These are phyloP conservation scores for Phytopythium ostracodes DNA, from an alignment of 352 stramenopile species.

Conservation along the genomic window DNA sequence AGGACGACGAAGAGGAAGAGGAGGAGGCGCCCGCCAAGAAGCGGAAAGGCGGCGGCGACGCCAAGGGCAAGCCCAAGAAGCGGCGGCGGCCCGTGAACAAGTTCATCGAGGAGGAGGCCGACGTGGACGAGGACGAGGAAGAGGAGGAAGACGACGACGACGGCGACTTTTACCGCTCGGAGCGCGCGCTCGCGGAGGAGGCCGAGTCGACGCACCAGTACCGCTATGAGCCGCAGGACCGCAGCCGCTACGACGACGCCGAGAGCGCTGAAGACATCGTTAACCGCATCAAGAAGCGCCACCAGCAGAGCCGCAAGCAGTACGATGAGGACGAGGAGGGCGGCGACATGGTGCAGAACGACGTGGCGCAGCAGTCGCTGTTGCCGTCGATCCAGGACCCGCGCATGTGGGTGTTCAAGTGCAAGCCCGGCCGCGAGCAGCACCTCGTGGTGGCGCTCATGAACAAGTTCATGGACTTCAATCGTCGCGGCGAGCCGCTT, in stretches of 20 bases:
- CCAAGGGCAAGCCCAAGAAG: constrained; percentile 82
- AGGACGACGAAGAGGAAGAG: constrained; percentile 31
- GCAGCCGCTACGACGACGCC: constrained; percentile 70
- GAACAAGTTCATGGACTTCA: constrained; percentile 89
- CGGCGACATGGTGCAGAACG: constrained; percentile 77
- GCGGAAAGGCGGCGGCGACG: constrained; percentile 50
- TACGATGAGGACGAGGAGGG: constrained; percentile 85
- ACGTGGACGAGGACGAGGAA: constrained; percentile 85
- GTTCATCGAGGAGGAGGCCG: constrained; percentile 87
- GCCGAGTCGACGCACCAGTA: constrained; percentile 58
- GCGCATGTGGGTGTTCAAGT: constrained; percentile 90
- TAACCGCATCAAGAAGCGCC: constrained; percentile 85
- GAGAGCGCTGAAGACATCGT: constrained; percentile 84
- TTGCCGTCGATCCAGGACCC: constrained; percentile 87
- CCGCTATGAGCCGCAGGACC: constrained; percentile 74
- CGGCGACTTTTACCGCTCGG: constrained; percentile 70
- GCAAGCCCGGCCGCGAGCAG: constrained; percentile 85
- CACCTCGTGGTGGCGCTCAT: constrained; percentile 85
- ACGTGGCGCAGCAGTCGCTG: constrained; percentile 85
- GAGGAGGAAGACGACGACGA: constrained; percentile 83
- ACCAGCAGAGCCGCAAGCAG: constrained; percentile 81
- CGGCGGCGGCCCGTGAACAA: constrained; percentile 82
- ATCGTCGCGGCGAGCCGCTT: constrained; percentile 75
- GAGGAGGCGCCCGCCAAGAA: constrained; percentile 61
- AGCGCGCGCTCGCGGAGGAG: constrained; percentile 77